Base-by-base conservation (phyloP, 148 eudicot species). In the Arctostaphylos glauca region DNA sequence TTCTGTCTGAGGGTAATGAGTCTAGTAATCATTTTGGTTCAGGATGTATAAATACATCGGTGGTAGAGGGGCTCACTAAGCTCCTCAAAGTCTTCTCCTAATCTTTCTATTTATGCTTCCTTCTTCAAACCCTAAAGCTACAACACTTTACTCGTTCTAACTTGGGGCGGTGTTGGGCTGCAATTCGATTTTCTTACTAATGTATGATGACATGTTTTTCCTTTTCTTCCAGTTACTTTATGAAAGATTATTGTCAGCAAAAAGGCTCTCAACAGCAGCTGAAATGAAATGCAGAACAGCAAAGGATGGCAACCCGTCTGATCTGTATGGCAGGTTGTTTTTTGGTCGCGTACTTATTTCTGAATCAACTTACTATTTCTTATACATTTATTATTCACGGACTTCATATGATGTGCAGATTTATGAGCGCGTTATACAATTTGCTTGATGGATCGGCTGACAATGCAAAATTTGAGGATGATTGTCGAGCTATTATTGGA, bases 361-460 rank as follows among this genome's bases (percentile, higher is more conserved):
- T 46, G 58, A 58, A 38, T 53, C 10, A 19, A 78, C 3, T 78
- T 70, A 38, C 18, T 23, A 31, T 71, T 58, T 66, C 54, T 23
- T 46, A 9, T 52, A 56, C 43, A 71, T 71, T 8, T 46, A 21
- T 21, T 43, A 46, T 12, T 2, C 12, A 23, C 46, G 43, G 55
- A 64, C 15, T 77, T 62, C 60, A 46, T 64, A 50, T 81, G 52
- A 38, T 60, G 74, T 90, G 85, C 92, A 96, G 99, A 86, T 96
- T 96, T 84, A 84, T 92, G 90, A 85, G 84, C 25, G 91, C 99
- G 41, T 88, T 96, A 77, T 94, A 91, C 84, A 86, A 87, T 87
- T 86, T 96, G 91, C 97, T 96, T 85, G 99, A 96, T 87, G 99
- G 98, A 79, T 86, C 97, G 56, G 89, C 92, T 80, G 99, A 96